Evolutionary conservation across 2,329 filamentous ascomycete species (phyloP).

Genomic region (Alternaria triticimaculans): DNA sequence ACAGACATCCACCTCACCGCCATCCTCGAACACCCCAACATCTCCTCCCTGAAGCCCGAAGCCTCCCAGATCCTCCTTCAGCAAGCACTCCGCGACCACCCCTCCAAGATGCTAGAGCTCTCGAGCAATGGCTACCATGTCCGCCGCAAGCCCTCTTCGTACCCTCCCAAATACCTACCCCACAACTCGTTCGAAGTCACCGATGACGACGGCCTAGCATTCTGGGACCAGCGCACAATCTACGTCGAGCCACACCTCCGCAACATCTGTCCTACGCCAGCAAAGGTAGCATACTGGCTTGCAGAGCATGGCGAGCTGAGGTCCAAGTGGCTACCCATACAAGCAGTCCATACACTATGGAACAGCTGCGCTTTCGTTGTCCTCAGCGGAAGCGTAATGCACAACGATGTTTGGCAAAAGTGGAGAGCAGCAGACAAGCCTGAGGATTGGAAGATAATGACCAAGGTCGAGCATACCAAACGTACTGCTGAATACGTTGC

Average conservation of each 20-base stretch:
- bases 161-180: conserved; percentile 39
- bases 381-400: conserved; percentile 41
- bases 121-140: conserved; percentile 38
- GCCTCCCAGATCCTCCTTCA: conserved; percentile 38
- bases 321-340: conserved; percentile 45
- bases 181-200: conserved; percentile 30
- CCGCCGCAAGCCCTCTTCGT: conserved; percentile 38
- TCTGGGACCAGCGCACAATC: conserved; percentile 47
- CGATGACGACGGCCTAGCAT: conserved; percentile 39
- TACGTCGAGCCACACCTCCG: conserved; percentile 47
- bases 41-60: conserved; percentile 41
- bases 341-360: conserved; percentile 40
- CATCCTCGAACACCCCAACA: conserved; percentile 38
- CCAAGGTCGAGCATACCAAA: conserved; percentile 42
- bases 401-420: conserved; percentile 39
- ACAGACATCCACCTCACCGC: conserved; percentile 42
- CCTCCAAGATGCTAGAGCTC: conserved; percentile 29
- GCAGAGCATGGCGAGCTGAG: conserved; percentile 35
- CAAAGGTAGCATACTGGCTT: conserved; percentile 42
- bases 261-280: conserved; percentile 39
- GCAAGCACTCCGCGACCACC: conserved; percentile 31
- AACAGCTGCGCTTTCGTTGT: conserved; percentile 46
- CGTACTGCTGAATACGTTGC: conserved; percentile 41
- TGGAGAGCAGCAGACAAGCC: conserved; percentile 38
- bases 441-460: conserved; percentile 46